Evolutionary conservation across 805 yeast species (phyloP), one percentile per base, ranked within the genome.

Genomic region (Peterozyma toletana): DNA sequence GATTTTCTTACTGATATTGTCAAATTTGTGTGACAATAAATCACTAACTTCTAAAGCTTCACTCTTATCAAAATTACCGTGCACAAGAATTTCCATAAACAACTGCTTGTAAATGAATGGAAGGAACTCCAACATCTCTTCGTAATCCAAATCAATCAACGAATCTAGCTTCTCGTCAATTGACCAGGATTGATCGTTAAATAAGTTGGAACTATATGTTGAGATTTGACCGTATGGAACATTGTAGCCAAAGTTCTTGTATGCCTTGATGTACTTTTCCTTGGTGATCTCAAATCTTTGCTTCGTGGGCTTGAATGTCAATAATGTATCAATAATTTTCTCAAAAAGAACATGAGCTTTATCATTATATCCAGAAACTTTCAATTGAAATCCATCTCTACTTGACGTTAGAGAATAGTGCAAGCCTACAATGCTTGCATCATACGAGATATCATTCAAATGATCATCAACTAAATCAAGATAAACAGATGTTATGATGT

Each of bases 381-480:
- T 77, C 37, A 91, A 56, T 35, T 75, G 73, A 35, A 90, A 55
- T 0, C 96, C 96, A 51, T 82, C 88, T 49, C 83, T 73, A 44
- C 83, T 76, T 46, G 75, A 66, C 30, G 70, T 62, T 35, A 90
- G 69, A 2, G 71, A 63, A 46, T 80, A 79, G 41, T 71, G 66
- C 45, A 88, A 71, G 0, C 93, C 93, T 2, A 93, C 96, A 44
- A 89, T 70, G 9, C 78, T 75, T 1, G 99, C 97, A 56, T 86
- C 84, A 55, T 91, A 91, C 9, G 87, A 78, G 42, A 80, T 64
- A 54, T 88, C 90, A 52, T 78, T 79, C 50, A 93, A 67, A 33
- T 77, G 78, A 55, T 90, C 96, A 42, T 78, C 84, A 17, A 91
- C 62, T 47, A 91, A 59, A 40, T 86, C 91, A 30, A 80, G 73